A percentile compares a stretch with the other conserved stretches of the same genome.
Conservation (phyloP, 495 filamentous ascomycete species). For the Penicillium daleae region DNA sequence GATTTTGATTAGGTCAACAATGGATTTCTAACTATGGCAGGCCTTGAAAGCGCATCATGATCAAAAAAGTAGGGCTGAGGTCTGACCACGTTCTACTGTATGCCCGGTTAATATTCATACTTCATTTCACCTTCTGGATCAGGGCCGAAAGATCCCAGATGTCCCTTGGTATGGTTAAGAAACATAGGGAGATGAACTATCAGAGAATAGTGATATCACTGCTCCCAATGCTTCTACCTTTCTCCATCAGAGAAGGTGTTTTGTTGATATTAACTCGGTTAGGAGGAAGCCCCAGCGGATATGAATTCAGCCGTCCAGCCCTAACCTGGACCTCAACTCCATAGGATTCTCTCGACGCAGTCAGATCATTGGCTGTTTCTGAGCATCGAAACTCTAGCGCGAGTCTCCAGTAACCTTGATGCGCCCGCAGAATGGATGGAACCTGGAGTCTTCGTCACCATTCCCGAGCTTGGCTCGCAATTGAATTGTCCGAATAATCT, state of each 20-base stretch:
- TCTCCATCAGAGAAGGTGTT: neutral
- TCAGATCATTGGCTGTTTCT: neutral
- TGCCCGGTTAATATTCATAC: neutral
- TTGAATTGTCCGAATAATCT: neutral
- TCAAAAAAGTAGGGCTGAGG: too few relatives aligned
- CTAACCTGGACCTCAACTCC: neutral
- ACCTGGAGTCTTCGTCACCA: neutral
- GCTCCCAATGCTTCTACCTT: neutral
- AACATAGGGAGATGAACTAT: neutral
- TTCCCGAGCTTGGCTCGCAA: neutral
- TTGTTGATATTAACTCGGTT: too few relatives aligned
- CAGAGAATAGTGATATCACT: neutral
- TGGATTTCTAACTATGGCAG: too few relatives aligned
- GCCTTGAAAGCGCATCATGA: too few relatives aligned
- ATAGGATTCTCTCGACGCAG: neutral
- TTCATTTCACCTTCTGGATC: neutral
- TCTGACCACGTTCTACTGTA: too few relatives aligned
- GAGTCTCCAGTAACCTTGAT: neutral
- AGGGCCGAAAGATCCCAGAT: neutral
- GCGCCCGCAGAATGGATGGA: neutral
- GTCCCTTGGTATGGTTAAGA: neutral
- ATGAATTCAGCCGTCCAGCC: constrained; percentile 4
- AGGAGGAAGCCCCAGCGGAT: neutral
- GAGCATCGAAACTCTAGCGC: neutral
- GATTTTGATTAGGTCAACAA: too few relatives aligned